phyloP scores from a whole-genome alignment of 192 early-diverging fungal genomes.

The Backusella tuberculispora region DNA sequence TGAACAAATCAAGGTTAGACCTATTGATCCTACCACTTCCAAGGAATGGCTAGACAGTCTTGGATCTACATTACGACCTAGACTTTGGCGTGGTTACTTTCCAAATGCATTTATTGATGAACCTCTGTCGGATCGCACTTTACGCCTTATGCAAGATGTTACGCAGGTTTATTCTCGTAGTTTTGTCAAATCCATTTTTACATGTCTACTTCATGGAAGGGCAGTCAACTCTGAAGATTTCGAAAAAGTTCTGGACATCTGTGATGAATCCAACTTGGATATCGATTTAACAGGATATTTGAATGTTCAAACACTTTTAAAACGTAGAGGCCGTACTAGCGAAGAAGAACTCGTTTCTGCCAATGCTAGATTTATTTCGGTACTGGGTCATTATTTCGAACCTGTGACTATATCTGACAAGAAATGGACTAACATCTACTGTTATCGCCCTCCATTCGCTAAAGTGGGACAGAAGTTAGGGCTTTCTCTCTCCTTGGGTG shows the following conservation, averaged over 20 bases:
- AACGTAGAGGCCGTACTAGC: conserved; percentile 41
- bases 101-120: not conserved
- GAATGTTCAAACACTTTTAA: conserved; percentile 51
- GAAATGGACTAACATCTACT: conserved; percentile 58
- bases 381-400: conserved; percentile 66
- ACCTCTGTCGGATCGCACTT: conserved; percentile 29
- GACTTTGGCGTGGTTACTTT: conserved; percentile 31
- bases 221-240: conserved; percentile 50
- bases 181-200: conserved; percentile 57
- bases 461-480: conserved; percentile 36
- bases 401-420: conserved; percentile 48
- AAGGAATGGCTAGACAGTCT: conserved; percentile 36
- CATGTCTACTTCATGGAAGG: conserved; percentile 54
- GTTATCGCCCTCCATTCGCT: conserved; percentile 60
- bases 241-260: conserved; percentile 50
- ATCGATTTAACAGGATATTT: conserved; percentile 62
- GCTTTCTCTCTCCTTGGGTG: conserved; percentile 35
- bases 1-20: conserved; percentile 10
- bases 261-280: conserved; percentile 51
- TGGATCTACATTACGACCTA: conserved; percentile 32
- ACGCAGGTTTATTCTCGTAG: conserved; percentile 54
- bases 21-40: conserved; percentile 11
- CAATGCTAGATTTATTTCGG: conserved; percentile 53
- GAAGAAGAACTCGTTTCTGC: conserved; percentile 46
- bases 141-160: conserved; percentile 45